Conservation (phyloP, 176 grass and related monocot genomes). For the Rhynchospora pubera region DNA sequence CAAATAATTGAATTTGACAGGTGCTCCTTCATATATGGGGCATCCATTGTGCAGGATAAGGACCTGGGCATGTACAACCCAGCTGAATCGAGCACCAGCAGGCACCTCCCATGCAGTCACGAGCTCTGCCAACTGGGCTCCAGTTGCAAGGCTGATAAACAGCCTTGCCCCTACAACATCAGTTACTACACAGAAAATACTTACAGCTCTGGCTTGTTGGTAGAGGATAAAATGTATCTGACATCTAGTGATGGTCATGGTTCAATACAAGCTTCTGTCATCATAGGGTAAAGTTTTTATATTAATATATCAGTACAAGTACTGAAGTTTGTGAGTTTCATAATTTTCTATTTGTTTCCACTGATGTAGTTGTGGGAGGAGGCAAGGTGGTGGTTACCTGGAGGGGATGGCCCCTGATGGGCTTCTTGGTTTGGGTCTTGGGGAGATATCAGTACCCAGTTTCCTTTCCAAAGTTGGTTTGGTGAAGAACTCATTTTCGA, state of each 20-base stretch:
- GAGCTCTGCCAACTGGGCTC: conserved; percentile 54
- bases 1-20: conserved; percentile 95
- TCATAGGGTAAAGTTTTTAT: conserved; percentile 61
- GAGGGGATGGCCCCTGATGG: conserved; percentile 93
- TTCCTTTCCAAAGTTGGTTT: conserved; percentile 84
- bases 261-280: conserved; percentile 70
- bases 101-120: conserved; percentile 76
- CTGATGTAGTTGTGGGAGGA: conserved; percentile 70
- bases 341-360: not conserved
- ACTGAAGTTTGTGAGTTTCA: not conserved
- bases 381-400: conserved; percentile 82
- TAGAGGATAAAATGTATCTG: conserved; percentile 79
- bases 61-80: conserved; percentile 90
- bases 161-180: conserved; percentile 77
- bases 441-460: conserved; percentile 84
- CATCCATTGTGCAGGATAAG: conserved; percentile 99
- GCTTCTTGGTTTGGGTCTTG: conserved; percentile 87
- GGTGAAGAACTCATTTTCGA: conserved; percentile 75
- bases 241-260: conserved; percentile 42
- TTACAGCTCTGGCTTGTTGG: conserved; percentile 82
- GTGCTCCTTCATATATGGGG: conserved; percentile 84
- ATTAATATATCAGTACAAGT: not conserved
- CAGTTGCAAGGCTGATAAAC: conserved; percentile 63
- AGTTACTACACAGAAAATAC: conserved; percentile 86
- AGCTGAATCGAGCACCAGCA: conserved; percentile 73